These are phyloP conservation scores for Malassezia restricta DNA, from an alignment of 1,284 basidiomycete species.

Conservation along the genomic window DNA sequence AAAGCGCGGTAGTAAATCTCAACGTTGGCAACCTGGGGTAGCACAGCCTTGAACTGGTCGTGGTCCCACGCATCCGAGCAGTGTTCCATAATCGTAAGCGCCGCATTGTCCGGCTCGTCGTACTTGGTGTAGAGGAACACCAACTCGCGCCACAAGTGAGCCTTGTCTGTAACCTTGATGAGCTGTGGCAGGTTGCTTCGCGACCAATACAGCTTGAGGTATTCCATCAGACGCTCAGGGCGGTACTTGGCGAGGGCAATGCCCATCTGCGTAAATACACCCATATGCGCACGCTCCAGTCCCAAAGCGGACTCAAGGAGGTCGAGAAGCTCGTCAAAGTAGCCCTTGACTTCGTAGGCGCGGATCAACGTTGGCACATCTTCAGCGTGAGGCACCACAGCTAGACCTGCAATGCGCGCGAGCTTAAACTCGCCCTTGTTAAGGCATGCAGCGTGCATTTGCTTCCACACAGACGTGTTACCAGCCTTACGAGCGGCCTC, in stretches of 20 bases:
- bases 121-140: conserved; percentile 98
- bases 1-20: conserved; percentile 84
- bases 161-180: conserved; percentile 84
- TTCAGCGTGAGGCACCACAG: conserved; percentile 55
- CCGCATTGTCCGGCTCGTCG: conserved; percentile 91
- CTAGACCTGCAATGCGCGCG: conserved; percentile 64
- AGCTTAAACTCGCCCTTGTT: conserved; percentile 93
- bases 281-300: conserved; percentile 81
- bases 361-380: conserved; percentile 71
- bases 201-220: conserved; percentile 91
- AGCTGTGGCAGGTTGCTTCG: conserved; percentile 94
- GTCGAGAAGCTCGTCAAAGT: conserved; percentile 85
- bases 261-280: conserved; percentile 78
- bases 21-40: conserved; percentile 68
- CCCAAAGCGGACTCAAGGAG: conserved; percentile 85
- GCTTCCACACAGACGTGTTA: conserved; percentile 99
- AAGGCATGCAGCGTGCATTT: conserved; percentile 95
- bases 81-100: conserved; percentile 92
- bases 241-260: conserved; percentile 91
- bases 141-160: conserved; percentile 96
- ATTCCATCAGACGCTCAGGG: conserved; percentile 97
- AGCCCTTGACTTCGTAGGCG: conserved; percentile 78
- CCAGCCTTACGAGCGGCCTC: conserved; percentile 97
- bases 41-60: conserved; percentile 64
- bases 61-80: conserved; percentile 96